phyloP scores from a whole-genome alignment of 2,329 filamentous ascomycete species.

The Alternaria infectoria region DNA sequence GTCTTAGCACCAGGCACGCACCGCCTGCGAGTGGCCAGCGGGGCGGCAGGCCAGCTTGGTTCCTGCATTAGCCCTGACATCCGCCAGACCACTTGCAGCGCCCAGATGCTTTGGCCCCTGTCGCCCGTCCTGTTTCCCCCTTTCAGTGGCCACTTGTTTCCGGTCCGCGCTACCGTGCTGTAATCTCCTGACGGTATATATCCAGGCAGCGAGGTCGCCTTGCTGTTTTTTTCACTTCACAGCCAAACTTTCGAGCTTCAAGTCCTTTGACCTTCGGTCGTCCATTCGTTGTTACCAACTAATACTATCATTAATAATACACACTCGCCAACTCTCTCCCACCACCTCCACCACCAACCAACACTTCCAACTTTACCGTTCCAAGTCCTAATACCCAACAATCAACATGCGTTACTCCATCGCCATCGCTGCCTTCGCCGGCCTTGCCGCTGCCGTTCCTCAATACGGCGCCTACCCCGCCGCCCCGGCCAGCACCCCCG shows the following conservation, averaged over 20 bases:
- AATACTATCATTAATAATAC: constrained; percentile 50
- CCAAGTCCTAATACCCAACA: constrained; percentile 40
- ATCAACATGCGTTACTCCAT: constrained; percentile 50
- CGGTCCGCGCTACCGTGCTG: constrained; percentile 44
- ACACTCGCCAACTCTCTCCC: constrained; percentile 21
- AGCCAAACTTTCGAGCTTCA: constrained; percentile 46
- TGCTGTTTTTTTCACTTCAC: constrained; percentile 41
- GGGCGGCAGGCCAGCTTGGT: constrained; percentile 37
- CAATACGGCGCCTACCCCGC: constrained; percentile 28
- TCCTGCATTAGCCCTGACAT: constrained; percentile 45
- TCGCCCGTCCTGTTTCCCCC: constrained; percentile 33
- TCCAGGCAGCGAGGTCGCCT: constrained; percentile 28
- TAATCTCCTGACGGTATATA: constrained; percentile 50
- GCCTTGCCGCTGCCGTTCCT: constrained; percentile 41
- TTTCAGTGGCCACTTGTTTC: constrained; percentile 42
- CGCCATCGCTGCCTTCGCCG: constrained; percentile 42
- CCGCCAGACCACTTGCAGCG: constrained; percentile 38
- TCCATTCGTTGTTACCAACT: constrained; percentile 51
- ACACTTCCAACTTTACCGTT: constrained; percentile 25
- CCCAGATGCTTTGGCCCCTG: constrained; percentile 34
- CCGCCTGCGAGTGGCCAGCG: constrained; percentile 33
- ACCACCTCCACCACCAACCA: constrained; percentile 15
- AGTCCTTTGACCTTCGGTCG: constrained; percentile 51
- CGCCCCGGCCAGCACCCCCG: constrained; percentile 12
- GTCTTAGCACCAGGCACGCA: constrained; percentile 36